Evolutionary conservation across 1,139 yeast genomes (phyloP), one percentile per base, ranked within the genome.

Genomic region (Kurtzmaniella natalensis): DNA sequence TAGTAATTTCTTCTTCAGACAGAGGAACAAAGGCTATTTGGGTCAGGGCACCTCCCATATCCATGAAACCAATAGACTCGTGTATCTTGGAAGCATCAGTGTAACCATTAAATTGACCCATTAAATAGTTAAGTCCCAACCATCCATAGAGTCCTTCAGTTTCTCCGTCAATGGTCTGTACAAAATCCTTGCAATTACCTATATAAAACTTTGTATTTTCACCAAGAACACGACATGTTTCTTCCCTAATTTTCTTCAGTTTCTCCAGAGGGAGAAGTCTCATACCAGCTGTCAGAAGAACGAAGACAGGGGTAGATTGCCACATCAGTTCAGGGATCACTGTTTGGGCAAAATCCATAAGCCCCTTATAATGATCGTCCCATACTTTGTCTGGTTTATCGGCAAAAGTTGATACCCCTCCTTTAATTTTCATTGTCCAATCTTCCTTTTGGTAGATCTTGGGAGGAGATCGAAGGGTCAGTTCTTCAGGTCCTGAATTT

Each of bases 1-100:
- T 71, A 18, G 56, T 54, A 10, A 78, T 55, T 38, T 82, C 83
- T 18, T 64, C 64, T 7, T 44, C 42, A 10, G 69, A 62, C 3
- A 78, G 72, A 0, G 94, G 94, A 11, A 78, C 83, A 64, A 83
- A 84, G 7, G 92, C 86, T 21, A 84, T 72, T 47, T 84, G 94
- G 0, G 88, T 81, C 3, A 89, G 81, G 0, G 94, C 94, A 14
- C 94, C 94, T 6, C 94, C 94, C 94, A 83, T 83, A 53, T 83
- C 94, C 89, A 84, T 81, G 48, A 84, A 83, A 2, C 94, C 94
- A 37, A 75, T 72, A 0, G 87, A 75, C n/a, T 64, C 64, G 44
- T 72, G 80, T 4, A 3, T 9, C 2, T 44, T 49, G 1, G 37
- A 35, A 2, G 51, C 53, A 0, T 51, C 32, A 28, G 70, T 66